Conservation (phyloP, 1,284 basidiomycete genomes). For the Bjerkandera adusta region DNA sequence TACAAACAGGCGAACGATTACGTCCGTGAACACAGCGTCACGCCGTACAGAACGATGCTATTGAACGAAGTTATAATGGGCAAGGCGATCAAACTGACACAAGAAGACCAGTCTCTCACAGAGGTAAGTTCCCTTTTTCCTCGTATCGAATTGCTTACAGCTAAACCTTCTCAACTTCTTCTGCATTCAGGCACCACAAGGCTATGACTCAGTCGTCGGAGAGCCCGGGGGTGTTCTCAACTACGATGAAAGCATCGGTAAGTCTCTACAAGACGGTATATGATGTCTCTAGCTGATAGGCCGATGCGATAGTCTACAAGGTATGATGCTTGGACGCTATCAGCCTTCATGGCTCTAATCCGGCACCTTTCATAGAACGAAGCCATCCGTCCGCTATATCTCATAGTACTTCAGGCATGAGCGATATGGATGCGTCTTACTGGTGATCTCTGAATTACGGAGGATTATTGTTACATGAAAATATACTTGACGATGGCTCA, state of each 20-base stretch:
- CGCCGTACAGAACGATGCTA: conserved; percentile 21
- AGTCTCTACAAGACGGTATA: not conserved
- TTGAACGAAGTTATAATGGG: conserved; percentile 27
- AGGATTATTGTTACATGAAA: no score
- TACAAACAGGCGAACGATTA: conserved; percentile 20
- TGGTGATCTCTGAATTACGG: no score
- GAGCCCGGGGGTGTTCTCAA: conserved; percentile 27
- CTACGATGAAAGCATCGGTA: conserved; percentile 29
- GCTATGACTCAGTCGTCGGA: conserved; percentile 26
- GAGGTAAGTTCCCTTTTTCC: conserved; percentile 17
- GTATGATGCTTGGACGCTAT: not conserved
- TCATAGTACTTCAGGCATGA: conserved; percentile 18
- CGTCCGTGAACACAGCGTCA: conserved; percentile 14
- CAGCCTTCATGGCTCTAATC: not conserved
- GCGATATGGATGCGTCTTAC: no score
- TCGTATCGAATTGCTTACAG: no score
- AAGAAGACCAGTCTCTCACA: conserved; percentile 15
- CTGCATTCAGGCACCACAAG: conserved; percentile 22
- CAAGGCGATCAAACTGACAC: conserved; percentile 18
- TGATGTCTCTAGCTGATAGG: not conserved
- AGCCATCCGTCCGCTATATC: conserved; percentile 24
- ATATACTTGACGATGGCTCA: no score
- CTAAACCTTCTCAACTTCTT: no score
- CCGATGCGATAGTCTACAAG: conserved; percentile 12
- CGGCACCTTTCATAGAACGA: conserved; percentile 20